A percentile compares a stretch with the other conserved stretches of the same genome.
phyloP scores from a whole-genome alignment of 2,329 filamentous ascomycete genomes.

The Mycosphaerella arachidis region DNA sequence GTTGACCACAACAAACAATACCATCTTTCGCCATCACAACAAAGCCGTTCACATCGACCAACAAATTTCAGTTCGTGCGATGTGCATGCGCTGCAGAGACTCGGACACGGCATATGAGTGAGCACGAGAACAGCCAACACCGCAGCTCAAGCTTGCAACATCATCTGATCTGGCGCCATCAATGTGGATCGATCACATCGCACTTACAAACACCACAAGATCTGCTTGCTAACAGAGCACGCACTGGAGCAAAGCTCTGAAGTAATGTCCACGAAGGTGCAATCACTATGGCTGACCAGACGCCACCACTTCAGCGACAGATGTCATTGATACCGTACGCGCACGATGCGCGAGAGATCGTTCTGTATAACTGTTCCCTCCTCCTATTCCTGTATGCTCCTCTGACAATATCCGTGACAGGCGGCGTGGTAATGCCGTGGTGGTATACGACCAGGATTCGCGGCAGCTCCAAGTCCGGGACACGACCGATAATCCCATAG shows the following conservation, averaged over 20 bases:
- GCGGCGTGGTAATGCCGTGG: slow-evolving; percentile 86
- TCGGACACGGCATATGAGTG: background rate
- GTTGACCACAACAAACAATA: background rate
- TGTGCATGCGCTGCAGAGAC: background rate
- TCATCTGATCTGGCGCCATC: background rate
- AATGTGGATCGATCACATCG: background rate
- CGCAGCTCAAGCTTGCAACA: background rate
- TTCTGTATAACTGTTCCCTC: slow-evolving; percentile 58
- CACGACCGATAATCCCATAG: slow-evolving; percentile 51
- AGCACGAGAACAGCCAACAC: background rate
- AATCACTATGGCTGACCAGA: slow-evolving; percentile 31
- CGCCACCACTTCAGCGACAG: slow-evolving; percentile 31
- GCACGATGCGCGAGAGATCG: slow-evolving; percentile 68
- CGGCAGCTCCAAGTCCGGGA: slow-evolving; percentile 78
- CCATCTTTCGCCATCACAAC: background rate
- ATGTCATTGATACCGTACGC: slow-evolving; percentile 75
- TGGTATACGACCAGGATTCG: slow-evolving; percentile 82
- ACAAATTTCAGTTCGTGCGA: background rate
- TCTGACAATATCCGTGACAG: slow-evolving; percentile 44
- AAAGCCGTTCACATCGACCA: too few relatives aligned
- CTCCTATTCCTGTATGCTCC: slow-evolving; percentile 1
- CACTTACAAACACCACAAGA: background rate
- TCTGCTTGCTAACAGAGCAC: background rate
- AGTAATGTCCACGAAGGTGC: background rate
- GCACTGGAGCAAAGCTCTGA: slow-evolving; percentile 5